phyloP scores from a whole-genome alignment of 495 filamentous ascomycete genomes.

The Penicillium atrosanguineum region DNA sequence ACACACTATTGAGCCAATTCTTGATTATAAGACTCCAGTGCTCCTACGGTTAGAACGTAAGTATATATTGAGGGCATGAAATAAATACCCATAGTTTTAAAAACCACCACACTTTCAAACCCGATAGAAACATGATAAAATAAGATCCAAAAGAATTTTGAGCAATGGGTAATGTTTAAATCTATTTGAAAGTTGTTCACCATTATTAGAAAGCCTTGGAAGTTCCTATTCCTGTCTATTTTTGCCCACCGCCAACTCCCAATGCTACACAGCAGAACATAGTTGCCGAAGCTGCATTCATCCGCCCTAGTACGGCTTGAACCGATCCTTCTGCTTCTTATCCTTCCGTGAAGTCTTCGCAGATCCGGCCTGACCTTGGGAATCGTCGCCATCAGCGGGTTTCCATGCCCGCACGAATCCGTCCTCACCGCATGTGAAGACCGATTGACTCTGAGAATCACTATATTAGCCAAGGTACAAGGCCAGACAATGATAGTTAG shows the following conservation, averaged over 20 bases:
- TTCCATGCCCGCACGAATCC: constrained; percentile 58
- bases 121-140: too few relatives aligned
- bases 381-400: constrained; percentile 21
- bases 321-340: constrained; percentile 43
- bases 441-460: constrained; percentile 52
- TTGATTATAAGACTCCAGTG: background rate
- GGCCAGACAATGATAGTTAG: background rate
- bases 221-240: constrained; percentile 10
- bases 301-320: constrained; percentile 38
- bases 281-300: constrained; percentile 6
- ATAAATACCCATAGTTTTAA: too few relatives aligned
- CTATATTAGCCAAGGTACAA: constrained; percentile 1
- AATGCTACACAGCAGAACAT: constrained; percentile 18
- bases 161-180: background rate
- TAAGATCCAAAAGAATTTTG: too few relatives aligned
- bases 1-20: background rate
- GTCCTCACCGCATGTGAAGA: constrained; percentile 80
- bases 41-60: background rate
- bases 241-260: constrained; percentile 17
- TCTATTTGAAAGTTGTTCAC: background rate
- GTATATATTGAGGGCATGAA: background rate
- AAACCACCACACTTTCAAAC: too few relatives aligned
- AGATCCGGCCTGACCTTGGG: constrained; percentile 17
- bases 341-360: constrained; percentile 30
- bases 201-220: background rate